Evolutionary conservation across 306 rosid genomes (phyloP), one percentile per base, ranked within the genome.

Genomic region (Lathyrus tuberosus): DNA sequence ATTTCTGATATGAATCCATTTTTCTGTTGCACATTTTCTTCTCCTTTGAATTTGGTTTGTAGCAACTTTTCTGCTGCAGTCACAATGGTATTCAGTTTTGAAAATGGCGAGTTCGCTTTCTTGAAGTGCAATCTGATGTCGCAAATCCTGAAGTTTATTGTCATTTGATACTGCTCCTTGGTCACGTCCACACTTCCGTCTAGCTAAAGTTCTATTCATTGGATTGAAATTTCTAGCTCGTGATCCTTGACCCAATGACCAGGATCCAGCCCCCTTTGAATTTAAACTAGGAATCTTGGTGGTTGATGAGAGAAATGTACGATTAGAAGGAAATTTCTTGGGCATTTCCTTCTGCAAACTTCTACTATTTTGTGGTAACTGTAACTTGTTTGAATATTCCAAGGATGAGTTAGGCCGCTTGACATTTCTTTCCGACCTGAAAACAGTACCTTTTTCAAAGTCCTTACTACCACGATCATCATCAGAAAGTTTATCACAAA

Each of bases 401-500:
- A 62, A 61, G 40, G 77, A 78, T 52, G 88, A 81, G 72, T 67
- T 65, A 24, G 84, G 83, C 28, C 78, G 86, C 79, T 82, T 90
- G 72, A 66, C 68, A 71, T 78, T 70, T 51, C 69, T 33, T 18
- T 65, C 81, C 75, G 74, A 67, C 70, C 75, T 75, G 69, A 78
- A 59, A 47, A 48, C 13, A 41, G 71, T 81, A 47, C 69, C 67
- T 80, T 84, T 69, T 80, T 90, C 98, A 77, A 82, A 62, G 62
- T 88, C 98, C 74, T 91, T 90, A 76, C 94, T 90, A 30, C 81
- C 93, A 85, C 96, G 90, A 54, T 90, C 97, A 84, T 85, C 90
- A 68, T 90, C 98, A n/a, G 97, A 93, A 77, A 93, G 80, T 87
- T 82, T 79, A 93, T 93, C 64, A 93, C 97, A 30, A 93, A 91